These are phyloP conservation scores for Amauroascus verrucosus DNA, from an alignment of 2,329 filamentous ascomycete genomes.

Conservation along the genomic window DNA sequence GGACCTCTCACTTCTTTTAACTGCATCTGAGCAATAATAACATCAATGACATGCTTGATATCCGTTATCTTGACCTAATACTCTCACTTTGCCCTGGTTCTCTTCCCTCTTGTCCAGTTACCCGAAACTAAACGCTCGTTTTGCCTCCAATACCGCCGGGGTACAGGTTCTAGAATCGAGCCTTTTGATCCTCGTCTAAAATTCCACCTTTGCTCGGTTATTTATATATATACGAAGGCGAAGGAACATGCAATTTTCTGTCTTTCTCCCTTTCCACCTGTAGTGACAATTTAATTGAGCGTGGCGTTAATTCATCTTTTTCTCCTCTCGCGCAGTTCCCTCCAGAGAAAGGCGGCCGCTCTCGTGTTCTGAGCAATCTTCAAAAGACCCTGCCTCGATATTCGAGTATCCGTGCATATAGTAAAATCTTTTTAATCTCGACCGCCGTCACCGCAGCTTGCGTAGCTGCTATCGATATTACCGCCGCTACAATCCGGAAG, in stretches of 20 bases:
- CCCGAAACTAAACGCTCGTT: constrained; percentile 4
- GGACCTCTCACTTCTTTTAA: not conserved
- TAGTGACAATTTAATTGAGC: not conserved
- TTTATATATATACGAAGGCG: not conserved
- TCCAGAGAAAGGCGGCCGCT: constrained; percentile 1
- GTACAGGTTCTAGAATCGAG: not conserved
- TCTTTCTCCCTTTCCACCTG: not conserved
- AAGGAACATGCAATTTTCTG: constrained; percentile 6
- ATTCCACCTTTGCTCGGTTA: not conserved
- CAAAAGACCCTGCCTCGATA: not conserved
- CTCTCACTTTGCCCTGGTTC: not conserved
- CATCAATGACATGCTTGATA: not conserved
- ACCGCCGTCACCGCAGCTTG: constrained; percentile 4
- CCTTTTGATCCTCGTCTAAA: not conserved
- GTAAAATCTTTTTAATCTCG: constrained; percentile 8
- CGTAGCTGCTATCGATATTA: constrained; percentile 5
- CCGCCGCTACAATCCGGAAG: constrained; percentile 6
- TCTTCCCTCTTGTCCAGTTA: not conserved
- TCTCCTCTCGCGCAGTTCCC: not conserved
- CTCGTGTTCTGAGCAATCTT: constrained; percentile 4
- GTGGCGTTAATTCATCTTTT: not conserved
- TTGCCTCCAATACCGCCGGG: not conserved
- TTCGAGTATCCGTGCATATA: not conserved
- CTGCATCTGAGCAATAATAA: not conserved
- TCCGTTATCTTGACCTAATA: not conserved